These are phyloP conservation scores for Pelargonium australe DNA, from an alignment of 441 rosid species.

Conservation along the genomic window DNA sequence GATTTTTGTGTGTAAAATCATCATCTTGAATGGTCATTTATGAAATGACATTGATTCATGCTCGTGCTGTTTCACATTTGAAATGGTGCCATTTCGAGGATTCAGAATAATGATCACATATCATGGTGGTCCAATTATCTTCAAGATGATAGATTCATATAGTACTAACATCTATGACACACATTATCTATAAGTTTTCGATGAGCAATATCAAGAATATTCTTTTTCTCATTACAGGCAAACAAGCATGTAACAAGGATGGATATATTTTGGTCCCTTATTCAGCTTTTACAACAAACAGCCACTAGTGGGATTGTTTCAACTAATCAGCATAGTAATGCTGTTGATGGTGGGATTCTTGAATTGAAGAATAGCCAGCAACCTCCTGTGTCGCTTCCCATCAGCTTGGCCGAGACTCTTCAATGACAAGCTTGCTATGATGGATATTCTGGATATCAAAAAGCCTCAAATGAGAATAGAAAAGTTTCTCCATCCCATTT, in stretches of 20 bases:
- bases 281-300: constrained; percentile 51
- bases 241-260: constrained; percentile 52
- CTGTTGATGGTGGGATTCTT: constrained; percentile 23
- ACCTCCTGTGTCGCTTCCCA: constrained; percentile 28
- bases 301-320: constrained; percentile 25
- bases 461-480: constrained; percentile 18
- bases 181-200: too few relatives aligned
- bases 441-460: constrained; percentile 28
- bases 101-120: not conserved
- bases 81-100: not conserved
- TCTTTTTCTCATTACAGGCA: constrained; percentile 36
- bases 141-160: too few relatives aligned
- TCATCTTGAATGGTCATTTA: too few relatives aligned
- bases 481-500: constrained; percentile 13
- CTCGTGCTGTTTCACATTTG: not conserved
- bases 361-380: constrained; percentile 34
- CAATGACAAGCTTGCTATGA: constrained; percentile 31
- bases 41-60: not conserved
- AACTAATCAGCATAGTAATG: constrained; percentile 23
- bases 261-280: constrained; percentile 76
- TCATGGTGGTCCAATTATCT: too few relatives aligned
- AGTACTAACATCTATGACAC: not conserved
- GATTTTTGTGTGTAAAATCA: too few relatives aligned
- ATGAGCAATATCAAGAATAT: not conserved
- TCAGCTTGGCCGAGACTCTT: constrained; percentile 30